Evolutionary conservation across 768 basidiomycete species (phyloP).

Genomic region (Collybia mongolica): DNA sequence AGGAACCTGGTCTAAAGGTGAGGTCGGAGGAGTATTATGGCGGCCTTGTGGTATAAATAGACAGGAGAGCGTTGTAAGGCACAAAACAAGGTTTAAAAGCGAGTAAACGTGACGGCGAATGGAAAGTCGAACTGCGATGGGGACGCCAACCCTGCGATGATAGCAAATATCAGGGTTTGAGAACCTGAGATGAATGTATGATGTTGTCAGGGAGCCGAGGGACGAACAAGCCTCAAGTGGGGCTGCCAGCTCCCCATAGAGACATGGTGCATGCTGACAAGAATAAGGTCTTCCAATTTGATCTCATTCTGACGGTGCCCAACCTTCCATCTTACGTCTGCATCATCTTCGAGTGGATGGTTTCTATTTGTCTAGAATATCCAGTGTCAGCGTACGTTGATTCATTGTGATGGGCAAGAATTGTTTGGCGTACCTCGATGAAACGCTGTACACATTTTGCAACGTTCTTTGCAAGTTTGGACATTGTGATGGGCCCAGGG

Average conservation of each 20-base stretch:
- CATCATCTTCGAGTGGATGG: constrained; percentile 61
- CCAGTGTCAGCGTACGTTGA: constrained; percentile 5
- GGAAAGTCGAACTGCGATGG: background rate
- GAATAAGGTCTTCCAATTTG: constrained; percentile 62
- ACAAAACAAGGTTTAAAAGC: background rate
- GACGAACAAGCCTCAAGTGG: constrained; percentile 59
- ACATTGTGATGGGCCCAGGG: constrained; percentile 72
- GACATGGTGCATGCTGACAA: constrained; percentile 81
- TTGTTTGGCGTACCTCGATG: constrained; percentile 43
- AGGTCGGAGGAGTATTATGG: too few species aligned
- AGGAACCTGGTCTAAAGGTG: too few species aligned
- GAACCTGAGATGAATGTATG: too few species aligned
- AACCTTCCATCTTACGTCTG: constrained; percentile 62
- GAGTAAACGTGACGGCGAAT: background rate
- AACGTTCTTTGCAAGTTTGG: constrained; percentile 77
- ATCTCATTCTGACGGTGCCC: constrained; percentile 51
- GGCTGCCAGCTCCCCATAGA: constrained; percentile 85
- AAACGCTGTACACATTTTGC: constrained; percentile 76
- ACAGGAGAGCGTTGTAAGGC: too few species aligned
- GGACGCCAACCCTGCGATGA: background rate
- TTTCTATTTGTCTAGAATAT: constrained; percentile 43
- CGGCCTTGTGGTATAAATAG: too few species aligned
- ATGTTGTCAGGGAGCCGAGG: constrained; percentile 20
- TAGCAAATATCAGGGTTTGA: too few species aligned
- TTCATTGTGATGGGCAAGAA: constrained; percentile 1